Conservation (phyloP, 2,329 filamentous ascomycete species). For the Aspergillus carbonarius region DNA sequence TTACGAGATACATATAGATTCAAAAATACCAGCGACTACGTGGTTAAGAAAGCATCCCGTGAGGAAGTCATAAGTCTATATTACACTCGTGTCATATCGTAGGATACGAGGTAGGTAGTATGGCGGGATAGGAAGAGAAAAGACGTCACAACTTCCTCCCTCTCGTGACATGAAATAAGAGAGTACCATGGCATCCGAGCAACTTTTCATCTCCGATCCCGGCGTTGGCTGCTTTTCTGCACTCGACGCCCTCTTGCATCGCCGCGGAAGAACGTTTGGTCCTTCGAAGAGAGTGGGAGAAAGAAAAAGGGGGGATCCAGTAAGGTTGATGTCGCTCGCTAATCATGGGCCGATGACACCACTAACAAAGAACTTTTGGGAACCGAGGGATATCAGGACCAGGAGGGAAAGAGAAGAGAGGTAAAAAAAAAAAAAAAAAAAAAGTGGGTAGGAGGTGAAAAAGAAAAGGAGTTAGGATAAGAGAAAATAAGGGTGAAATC, state of each 20-base stretch:
- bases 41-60: constrained; percentile 11
- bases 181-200: constrained; percentile 23
- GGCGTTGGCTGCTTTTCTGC: constrained; percentile 4
- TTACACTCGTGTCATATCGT: constrained; percentile 27
- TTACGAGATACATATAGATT: background rate
- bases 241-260: background rate
- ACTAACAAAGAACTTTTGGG: constrained; percentile 41
- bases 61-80: constrained; percentile 34
- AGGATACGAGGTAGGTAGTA: constrained; percentile 21
- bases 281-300: background rate
- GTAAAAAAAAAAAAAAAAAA: constrained; percentile 24
- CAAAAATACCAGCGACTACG: background rate
- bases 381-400: constrained; percentile 45
- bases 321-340: constrained; percentile 34
- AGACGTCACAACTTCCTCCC: constrained; percentile 27
- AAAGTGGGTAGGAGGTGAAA: constrained; percentile 24
- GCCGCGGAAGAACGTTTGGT: background rate
- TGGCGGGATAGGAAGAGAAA: constrained; percentile 20
- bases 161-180: constrained; percentile 17
- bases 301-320: constrained; percentile 9
- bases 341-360: constrained; percentile 33
- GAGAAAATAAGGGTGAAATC: constrained; percentile 22
- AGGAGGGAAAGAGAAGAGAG: constrained; percentile 28
- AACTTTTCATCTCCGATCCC: constrained; percentile 25
- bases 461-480: constrained; percentile 15